Percentiles rank a stretch among this genome's conserved stretches.
Conservation (phyloP, 2,329 filamentous ascomycete genomes). For the Pseudogymnoascus pannorum region DNA sequence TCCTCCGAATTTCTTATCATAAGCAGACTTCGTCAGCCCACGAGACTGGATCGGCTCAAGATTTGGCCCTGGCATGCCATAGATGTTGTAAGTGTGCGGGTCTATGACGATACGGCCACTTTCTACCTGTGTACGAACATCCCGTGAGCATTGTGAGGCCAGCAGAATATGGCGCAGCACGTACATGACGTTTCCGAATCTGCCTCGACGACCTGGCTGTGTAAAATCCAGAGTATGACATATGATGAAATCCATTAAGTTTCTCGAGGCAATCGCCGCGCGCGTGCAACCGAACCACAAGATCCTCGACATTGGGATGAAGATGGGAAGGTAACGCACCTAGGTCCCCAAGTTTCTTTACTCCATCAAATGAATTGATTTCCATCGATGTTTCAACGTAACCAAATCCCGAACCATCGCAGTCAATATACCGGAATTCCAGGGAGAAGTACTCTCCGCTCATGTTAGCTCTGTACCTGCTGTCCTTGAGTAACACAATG, state of each 20-base stretch:
- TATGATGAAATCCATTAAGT: conserved; percentile 16
- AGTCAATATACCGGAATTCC: conserved; percentile 16
- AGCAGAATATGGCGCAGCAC: conserved; percentile 1
- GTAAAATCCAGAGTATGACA: conserved; percentile 19
- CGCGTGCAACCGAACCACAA: conserved; percentile 11
- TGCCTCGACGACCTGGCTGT: conserved; percentile 16
- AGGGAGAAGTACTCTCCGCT: conserved; percentile 16
- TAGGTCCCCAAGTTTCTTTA: conserved; percentile 14
- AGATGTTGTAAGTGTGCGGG: conserved; percentile 15
- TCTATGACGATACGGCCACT: conserved; percentile 19
- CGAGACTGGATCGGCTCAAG: conserved; percentile 10
- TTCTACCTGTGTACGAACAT: conserved; percentile 13
- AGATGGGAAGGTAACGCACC: conserved; percentile 16
- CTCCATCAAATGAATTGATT: conserved; percentile 14
- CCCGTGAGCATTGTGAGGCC: not conserved
- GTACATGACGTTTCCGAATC: conserved; percentile 16
- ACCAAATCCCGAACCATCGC: conserved; percentile 16
- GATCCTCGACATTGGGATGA: conserved; percentile 11
- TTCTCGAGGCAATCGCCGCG: conserved; percentile 13
- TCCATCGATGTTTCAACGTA: conserved; percentile 15
- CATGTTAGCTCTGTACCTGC: conserved; percentile 20
- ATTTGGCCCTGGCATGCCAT: conserved; percentile 13
- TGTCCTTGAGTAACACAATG: conserved; percentile 16
- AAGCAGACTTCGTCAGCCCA: not conserved
- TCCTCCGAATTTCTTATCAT: not conserved